Percentiles rank a stretch among this genome's conserved stretches.
Conservation (phyloP, 31 red algal genomes). For the Pterothamnion heteromorphum region DNA sequence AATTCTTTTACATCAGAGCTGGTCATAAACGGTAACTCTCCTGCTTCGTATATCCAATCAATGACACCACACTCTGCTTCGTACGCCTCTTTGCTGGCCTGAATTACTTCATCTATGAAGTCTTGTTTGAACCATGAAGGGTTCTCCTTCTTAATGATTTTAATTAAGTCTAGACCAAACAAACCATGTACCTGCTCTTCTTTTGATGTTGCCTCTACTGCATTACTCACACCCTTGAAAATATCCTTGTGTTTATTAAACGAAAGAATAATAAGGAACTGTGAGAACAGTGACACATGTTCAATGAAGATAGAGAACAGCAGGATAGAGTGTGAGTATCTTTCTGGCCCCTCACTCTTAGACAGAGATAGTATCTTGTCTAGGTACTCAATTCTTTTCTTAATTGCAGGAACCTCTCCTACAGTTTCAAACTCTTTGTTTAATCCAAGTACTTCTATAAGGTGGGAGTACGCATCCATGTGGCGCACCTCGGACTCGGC, state of each 20-base stretch:
- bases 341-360: neutral
- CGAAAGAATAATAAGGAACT: neutral
- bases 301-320: neutral
- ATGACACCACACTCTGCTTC: neutral
- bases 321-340: neutral
- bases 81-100: neutral
- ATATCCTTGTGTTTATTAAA: conserved; percentile 10
- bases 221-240: neutral
- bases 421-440: neutral
- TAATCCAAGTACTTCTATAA: neutral
- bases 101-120: neutral
- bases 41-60: neutral
- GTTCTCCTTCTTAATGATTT: neutral
- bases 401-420: neutral
- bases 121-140: neutral
- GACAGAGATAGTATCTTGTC: neutral
- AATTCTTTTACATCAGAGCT: neutral
- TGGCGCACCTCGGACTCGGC: neutral
- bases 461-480: neutral
- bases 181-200: neutral
- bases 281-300: neutral
- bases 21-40: neutral
- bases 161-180: neutral
- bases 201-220: neutral
- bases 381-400: neutral